phyloP scores from a whole-genome alignment of 306 rosid species.

The Gastrolobium bilobum region DNA sequence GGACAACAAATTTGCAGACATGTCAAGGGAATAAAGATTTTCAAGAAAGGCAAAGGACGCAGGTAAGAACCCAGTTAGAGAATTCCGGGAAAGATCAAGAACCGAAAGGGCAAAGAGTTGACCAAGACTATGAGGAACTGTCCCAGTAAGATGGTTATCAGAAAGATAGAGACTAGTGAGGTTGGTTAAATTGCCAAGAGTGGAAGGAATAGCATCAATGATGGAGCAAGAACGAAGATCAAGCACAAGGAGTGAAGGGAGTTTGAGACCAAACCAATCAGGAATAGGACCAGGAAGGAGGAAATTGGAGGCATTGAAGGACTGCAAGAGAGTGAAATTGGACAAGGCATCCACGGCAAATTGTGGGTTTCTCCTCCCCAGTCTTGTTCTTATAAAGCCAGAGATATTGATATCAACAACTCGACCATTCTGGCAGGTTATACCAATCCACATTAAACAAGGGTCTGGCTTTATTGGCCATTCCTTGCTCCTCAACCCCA shows the following conservation, averaged over 20 bases:
- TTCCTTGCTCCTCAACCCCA: conserved; percentile 83
- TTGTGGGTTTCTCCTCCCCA: conserved; percentile 77
- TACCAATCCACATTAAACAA: conserved; percentile 76
- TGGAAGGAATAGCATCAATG: conserved; percentile 67
- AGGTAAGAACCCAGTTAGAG: conserved; percentile 68
- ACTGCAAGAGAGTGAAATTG: conserved; percentile 71
- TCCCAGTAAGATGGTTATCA: conserved; percentile 72
- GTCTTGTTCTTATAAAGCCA: conserved; percentile 83
- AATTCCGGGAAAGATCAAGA: conserved; percentile 80
- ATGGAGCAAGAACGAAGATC: conserved; percentile 90
- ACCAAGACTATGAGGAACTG: conserved; percentile 68
- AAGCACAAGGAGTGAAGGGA: conserved; percentile 63
- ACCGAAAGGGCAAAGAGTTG: conserved; percentile 65
- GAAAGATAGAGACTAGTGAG: conserved; percentile 74
- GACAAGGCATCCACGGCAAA: conserved; percentile 75
- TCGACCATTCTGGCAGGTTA: conserved; percentile 74
- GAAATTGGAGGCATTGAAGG: conserved; percentile 90
- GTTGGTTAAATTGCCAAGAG: conserved; percentile 75
- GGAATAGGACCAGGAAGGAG: conserved; percentile 81
- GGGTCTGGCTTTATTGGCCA: conserved; percentile 93
- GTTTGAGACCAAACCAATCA: conserved; percentile 71
- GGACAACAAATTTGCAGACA: conserved; percentile 69
- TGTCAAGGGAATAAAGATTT: conserved; percentile 74
- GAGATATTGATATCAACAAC: conserved; percentile 83
- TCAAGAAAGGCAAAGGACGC: conserved; percentile 58